Conservation (phyloP, 768 basidiomycete species). For the Podaxis pistillaris region DNA sequence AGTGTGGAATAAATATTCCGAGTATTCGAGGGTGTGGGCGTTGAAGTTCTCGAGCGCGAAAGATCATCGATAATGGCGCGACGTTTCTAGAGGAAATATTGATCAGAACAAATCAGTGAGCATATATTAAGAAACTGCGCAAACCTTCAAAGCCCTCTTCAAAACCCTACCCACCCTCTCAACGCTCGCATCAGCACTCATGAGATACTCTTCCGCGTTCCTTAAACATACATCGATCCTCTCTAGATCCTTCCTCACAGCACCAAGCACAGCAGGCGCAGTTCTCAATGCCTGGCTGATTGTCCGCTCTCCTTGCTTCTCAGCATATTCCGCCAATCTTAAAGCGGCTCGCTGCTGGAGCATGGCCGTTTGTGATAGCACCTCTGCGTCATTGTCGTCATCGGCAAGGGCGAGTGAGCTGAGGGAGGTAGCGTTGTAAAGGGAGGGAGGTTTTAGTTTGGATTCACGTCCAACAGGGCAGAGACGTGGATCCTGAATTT, state of each 20-base stretch:
- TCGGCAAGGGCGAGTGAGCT: conserved; percentile 8
- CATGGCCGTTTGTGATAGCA: neutral
- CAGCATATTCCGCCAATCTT: conserved; percentile 2
- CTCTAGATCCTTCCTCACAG: conserved; percentile 55
- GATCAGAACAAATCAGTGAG: neutral
- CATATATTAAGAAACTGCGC: conserved; percentile 16
- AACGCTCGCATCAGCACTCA: conserved; percentile 2
- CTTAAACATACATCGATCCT: conserved; percentile 36
- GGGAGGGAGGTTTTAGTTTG: conserved; percentile 21
- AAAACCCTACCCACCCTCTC: conserved; percentile 49
- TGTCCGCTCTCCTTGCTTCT: conserved; percentile 27
- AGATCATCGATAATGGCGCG: conserved; percentile 36
- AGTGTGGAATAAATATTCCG: neutral
- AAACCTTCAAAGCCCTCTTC: conserved; percentile 53
- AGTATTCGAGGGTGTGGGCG: conserved; percentile 3
- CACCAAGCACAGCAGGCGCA: conserved; percentile 47
- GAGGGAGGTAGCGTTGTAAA: neutral
- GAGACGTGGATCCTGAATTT: conserved; percentile 34
- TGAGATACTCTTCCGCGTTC: conserved; percentile 11
- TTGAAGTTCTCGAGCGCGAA: conserved; percentile 10
- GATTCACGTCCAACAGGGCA: conserved; percentile 41
- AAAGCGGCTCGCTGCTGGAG: neutral
- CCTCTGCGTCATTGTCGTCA: neutral
- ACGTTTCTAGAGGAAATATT: conserved; percentile 41
- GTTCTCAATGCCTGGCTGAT: conserved; percentile 41